Conservation (phyloP, 2,329 filamentous ascomycete genomes). For the Penicillium aurantiogriseum region DNA sequence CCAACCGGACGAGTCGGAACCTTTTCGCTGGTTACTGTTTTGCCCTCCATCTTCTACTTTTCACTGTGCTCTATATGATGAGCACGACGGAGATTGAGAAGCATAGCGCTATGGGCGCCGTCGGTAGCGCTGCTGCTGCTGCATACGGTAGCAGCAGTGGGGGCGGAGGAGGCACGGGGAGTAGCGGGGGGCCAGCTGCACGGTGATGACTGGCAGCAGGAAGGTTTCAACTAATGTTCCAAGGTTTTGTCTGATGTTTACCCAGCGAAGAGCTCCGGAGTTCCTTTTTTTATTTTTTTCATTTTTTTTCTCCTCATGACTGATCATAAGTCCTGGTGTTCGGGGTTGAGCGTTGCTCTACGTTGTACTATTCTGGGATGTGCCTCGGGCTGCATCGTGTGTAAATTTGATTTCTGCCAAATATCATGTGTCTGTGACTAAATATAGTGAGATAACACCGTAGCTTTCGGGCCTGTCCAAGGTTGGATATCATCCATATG, state of each 20-base stretch:
- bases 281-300: conserved; percentile 6
- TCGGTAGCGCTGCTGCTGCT: conserved; percentile 42
- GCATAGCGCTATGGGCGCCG: conserved; percentile 57
- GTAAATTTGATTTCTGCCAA: conserved; percentile 9
- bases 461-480: not conserved
- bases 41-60: conserved; percentile 81
- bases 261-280: conserved; percentile 20
- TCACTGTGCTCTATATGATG: conserved; percentile 82
- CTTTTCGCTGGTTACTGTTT: conserved; percentile 91
- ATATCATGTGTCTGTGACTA: conserved; percentile 6
- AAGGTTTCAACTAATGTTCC: conserved; percentile 50
- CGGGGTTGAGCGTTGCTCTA: conserved; percentile 3
- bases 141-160: conserved; percentile 32
- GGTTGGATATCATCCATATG: not conserved
- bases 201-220: conserved; percentile 63
- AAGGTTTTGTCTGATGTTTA: conserved; percentile 7
- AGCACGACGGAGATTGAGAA: conserved; percentile 66
- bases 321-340: conserved; percentile 13
- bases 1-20: conserved; percentile 86
- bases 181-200: conserved; percentile 33
- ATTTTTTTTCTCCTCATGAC: conserved; percentile 2
- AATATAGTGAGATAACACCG: not conserved
- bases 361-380: conserved; percentile 1
- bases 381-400: conserved; percentile 1
- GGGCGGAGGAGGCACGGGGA: conserved; percentile 21